A percentile compares a stretch with the other conserved stretches of the same genome.
Evolutionary conservation across 345 rosid species (phyloP).

Genomic region (Odontarrhena argentea): DNA sequence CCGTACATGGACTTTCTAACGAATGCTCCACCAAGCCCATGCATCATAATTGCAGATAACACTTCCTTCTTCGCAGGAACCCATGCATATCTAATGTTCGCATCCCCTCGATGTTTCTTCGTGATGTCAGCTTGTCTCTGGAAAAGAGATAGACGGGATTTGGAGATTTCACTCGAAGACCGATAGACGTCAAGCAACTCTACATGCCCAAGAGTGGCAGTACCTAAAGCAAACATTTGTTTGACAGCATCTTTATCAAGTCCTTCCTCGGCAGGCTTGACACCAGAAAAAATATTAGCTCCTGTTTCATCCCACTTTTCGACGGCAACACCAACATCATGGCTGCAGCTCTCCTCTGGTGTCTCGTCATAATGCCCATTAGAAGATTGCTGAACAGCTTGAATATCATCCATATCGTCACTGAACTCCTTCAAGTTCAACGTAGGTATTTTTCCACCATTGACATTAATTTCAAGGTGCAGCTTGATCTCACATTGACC

Average conservation of each 20-base stretch:
- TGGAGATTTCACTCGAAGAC: constrained; percentile 45
- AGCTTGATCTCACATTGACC: constrained; percentile 69
- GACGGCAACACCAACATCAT: constrained; percentile 32
- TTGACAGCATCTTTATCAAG: constrained; percentile 49
- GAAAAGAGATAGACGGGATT: constrained; percentile 64
- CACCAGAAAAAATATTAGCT: constrained; percentile 15
- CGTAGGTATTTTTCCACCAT: constrained; percentile 51
- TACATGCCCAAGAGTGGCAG: constrained; percentile 48
- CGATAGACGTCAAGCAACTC: constrained; percentile 47
- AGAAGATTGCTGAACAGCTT: constrained; percentile 22
- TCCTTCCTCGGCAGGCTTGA: constrained; percentile 37
- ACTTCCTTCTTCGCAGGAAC: constrained; percentile 60
- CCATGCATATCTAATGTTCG: constrained; percentile 83
- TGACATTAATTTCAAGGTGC: constrained; percentile 75
- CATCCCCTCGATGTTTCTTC: constrained; percentile 62
- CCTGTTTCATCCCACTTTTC: constrained; percentile 43
- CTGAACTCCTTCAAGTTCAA: constrained; percentile 55
- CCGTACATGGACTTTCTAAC: constrained; percentile 51
- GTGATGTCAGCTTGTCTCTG: constrained; percentile 73
- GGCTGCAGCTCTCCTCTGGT: constrained; percentile 54
- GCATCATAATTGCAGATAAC: constrained; percentile 46
- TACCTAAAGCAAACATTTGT: constrained; percentile 54
- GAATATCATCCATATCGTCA: constrained; percentile 43
- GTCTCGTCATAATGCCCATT: constrained; percentile 30
- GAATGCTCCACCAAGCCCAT: constrained; percentile 65